Evolutionary conservation across 2,329 filamentous ascomycete genomes (phyloP).

Genomic region (Coniochaeta prunicola): DNA sequence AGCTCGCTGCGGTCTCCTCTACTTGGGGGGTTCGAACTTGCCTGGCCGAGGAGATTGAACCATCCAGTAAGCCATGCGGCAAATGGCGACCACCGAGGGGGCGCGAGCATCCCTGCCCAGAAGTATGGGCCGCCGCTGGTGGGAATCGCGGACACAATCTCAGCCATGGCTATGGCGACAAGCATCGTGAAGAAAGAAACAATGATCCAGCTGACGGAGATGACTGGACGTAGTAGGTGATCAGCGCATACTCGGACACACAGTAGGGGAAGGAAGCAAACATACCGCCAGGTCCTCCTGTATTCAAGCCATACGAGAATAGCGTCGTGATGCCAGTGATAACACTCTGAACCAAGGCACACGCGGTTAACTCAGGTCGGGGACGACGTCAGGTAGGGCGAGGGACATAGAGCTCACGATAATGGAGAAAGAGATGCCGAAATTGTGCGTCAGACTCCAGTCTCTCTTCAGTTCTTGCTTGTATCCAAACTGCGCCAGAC

Average conservation of each 20-base stretch:
- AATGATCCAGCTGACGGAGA: conserved; percentile 48
- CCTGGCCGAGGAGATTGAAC: conserved; percentile 33
- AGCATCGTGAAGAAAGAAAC: conserved; percentile 48
- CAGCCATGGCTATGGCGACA: conserved; percentile 48
- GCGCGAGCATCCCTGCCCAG: conserved; percentile 51
- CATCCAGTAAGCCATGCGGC: conserved; percentile 32
- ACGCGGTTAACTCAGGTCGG: background rate
- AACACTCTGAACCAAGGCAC: conserved; percentile 34
- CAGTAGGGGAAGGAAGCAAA: background rate
- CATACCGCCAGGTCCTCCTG: conserved; percentile 14
- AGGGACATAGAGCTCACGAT: conserved; percentile 35
- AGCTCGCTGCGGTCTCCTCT: background rate
- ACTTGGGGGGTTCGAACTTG: background rate
- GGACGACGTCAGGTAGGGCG: background rate
- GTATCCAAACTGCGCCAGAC: conserved; percentile 49
- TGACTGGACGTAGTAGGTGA: conserved; percentile 25
- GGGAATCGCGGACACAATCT: conserved; percentile 52
- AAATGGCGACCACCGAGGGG: conserved; percentile 29
- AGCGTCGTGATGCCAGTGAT: conserved; percentile 54
- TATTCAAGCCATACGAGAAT: conserved; percentile 48
- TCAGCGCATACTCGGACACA: background rate
- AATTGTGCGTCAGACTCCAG: conserved; percentile 53
- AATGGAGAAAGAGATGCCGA: conserved; percentile 55
- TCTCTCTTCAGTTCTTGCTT: conserved; percentile 51
- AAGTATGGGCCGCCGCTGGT: conserved; percentile 53